Base-by-base conservation (phyloP, 345 rosid genomes). In the Durio zibethinus region DNA sequence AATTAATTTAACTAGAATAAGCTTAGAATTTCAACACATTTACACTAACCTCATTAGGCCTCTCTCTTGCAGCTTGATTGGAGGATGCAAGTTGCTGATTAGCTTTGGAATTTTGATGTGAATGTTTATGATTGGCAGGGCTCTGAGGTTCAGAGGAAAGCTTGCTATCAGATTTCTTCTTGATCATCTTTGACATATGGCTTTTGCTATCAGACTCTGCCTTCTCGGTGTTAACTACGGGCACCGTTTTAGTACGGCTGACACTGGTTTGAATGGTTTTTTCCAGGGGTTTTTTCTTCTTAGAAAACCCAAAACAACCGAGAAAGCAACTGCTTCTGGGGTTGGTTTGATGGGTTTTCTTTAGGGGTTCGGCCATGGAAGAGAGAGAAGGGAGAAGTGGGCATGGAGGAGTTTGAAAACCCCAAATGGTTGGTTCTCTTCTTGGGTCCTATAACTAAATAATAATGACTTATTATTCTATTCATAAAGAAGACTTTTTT, bases 241-340 rank as follows among this genome's bases (percentile, higher is more conserved):
- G 90, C 15, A 88, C 84, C 48, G 91, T 88, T 78, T 83, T 85
- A 68, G 74, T 42, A 70, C 81, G 77, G 7, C 62, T 65, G 61
- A 23, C 61, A 16, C 62, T 38, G 74, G 40, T 63, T 57, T 35
- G 77, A 79, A 4, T 62, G 56, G 54, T 63, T 38, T 54, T 59
- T 27, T 79, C 63, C 20, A 31, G 72, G 9, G 82, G 60, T 25
- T 81, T 80, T 35, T 65, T 63, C 61, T 82, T 77, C 60, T 77
- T 23, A 75, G 84, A 76, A 36, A 82, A 71, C 29, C 94, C 90
- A 57, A 90, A 87, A 79, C 92, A 89, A 25, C 79, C 52, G 1
- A 86, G 81, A 72, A 89, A 84, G 47, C 72, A 75, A 23, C 76
- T 29, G 36, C 73, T 56, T 16, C 72, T 78, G 74, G 80, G 54